A percentile compares a stretch with the other conserved stretches of the same genome.
Evolutionary conservation across 805 yeast genomes (phyloP).

Genomic region (Saccharomyces eubayanus): DNA sequence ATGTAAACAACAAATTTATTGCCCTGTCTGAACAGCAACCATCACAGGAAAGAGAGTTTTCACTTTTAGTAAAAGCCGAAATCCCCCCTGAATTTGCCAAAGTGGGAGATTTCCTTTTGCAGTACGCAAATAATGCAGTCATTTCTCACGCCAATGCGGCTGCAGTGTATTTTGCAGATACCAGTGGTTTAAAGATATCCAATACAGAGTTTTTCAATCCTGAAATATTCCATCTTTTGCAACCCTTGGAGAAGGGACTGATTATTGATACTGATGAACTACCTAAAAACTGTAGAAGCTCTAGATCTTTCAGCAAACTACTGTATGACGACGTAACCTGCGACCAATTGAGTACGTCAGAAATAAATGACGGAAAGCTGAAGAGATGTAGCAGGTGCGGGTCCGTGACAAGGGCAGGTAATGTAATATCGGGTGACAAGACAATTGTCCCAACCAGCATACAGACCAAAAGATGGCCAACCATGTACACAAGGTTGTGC

Average conservation of each 20-base stretch:
- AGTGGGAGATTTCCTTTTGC: slow-evolving; percentile 23
- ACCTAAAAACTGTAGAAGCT: slow-evolving; percentile 14
- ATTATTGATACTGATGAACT: slow-evolving; percentile 57
- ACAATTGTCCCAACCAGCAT: slow-evolving; percentile 30
- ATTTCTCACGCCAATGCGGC: slow-evolving; percentile 26
- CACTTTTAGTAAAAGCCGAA: slow-evolving; percentile 52
- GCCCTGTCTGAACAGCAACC: slow-evolving; percentile 27
- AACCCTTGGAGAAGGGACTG: slow-evolving; percentile 27
- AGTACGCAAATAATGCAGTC: slow-evolving; percentile 22
- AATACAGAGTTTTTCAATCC: slow-evolving; percentile 26
- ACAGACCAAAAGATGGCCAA: slow-evolving; percentile 32
- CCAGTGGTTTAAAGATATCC: slow-evolving; percentile 26
- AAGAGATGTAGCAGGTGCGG: slow-evolving; percentile 52
- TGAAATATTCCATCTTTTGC: slow-evolving; percentile 32
- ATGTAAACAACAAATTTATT: slow-evolving; percentile 37
- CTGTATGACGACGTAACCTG: slow-evolving; percentile 29
- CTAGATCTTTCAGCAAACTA: slow-evolving; percentile 32
- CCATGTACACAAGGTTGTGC: slow-evolving; percentile 29
- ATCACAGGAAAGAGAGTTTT: slow-evolving; percentile 23
- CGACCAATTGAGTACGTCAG: slow-evolving; percentile 19
- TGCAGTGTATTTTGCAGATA: slow-evolving; percentile 26
- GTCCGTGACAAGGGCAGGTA: slow-evolving; percentile 34
- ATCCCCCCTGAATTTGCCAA: slow-evolving; percentile 39
- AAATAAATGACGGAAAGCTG: slow-evolving; percentile 20
- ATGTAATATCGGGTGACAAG: slow-evolving; percentile 25